A percentile compares a stretch with the other conserved stretches of the same genome.
Conservation (phyloP, 805 yeast genomes). For the Candida incommunis region DNA sequence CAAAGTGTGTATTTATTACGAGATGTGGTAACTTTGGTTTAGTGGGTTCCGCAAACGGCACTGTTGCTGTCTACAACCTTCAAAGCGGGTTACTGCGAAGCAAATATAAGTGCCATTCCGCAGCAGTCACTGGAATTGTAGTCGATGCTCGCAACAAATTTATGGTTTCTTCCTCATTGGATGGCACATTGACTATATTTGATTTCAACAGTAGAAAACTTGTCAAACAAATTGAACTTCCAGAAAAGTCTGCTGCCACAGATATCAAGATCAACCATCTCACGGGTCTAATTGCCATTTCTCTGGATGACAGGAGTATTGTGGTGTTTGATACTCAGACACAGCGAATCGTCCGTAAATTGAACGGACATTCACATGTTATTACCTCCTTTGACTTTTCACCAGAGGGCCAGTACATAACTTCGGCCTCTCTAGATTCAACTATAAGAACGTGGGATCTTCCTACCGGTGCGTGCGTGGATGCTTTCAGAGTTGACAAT, state of each 20-base stretch:
- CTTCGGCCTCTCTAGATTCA: conserved; percentile 68
- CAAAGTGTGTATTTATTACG: conserved; percentile 63
- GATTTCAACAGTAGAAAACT: conserved; percentile 62
- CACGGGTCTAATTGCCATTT: conserved; percentile 73
- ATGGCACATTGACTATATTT: conserved; percentile 78
- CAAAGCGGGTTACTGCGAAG: conserved; percentile 82
- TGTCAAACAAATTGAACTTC: conserved; percentile 47
- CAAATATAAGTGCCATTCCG: conserved; percentile 40
- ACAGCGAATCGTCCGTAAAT: conserved; percentile 67
- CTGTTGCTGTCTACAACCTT: conserved; percentile 72
- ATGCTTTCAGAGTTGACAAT: conserved; percentile 63
- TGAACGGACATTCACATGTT: conserved; percentile 82
- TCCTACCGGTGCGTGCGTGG: conserved; percentile 94
- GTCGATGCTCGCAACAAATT: conserved; percentile 82
- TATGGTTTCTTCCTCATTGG: conserved; percentile 78
- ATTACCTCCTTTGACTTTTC: conserved; percentile 81
- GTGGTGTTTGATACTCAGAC: conserved; percentile 74
- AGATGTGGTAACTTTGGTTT: conserved; percentile 92
- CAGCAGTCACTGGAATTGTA: conserved; percentile 73
- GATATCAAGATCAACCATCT: conserved; percentile 62
- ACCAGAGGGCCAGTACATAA: conserved; percentile 92
- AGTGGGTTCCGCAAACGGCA: conserved; percentile 79
- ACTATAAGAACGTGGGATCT: conserved; percentile 94
- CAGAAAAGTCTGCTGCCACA: conserved; percentile 56
- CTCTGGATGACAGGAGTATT: conserved; percentile 75